Conservation (phyloP, 768 basidiomycete species). For the Naganishia randhawae region DNA sequence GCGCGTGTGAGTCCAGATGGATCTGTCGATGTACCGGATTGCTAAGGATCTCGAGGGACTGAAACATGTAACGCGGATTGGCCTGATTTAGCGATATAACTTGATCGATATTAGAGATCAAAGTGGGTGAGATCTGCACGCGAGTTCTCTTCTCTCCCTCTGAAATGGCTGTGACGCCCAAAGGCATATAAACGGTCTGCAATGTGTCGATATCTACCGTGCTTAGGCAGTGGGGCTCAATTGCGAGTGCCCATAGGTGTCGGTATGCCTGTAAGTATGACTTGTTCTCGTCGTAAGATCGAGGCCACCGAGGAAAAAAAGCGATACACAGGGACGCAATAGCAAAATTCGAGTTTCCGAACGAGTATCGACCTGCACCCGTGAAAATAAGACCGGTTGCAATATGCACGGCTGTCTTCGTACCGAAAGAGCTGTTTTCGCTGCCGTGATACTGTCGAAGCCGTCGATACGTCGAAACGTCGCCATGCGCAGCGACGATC, state of each 20-base stretch:
- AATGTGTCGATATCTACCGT: conserved; percentile 87
- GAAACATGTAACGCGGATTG: conserved; percentile 70
- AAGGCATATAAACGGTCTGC: conserved; percentile 85
- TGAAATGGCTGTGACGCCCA: conserved; percentile 70
- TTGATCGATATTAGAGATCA: conserved; percentile 81
- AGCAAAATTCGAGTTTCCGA: conserved; percentile 86
- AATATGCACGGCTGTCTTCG: conserved; percentile 84
- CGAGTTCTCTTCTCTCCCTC: conserved; percentile 51
- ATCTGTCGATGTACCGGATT: conserved; percentile 74
- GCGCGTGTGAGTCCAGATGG: conserved; percentile 70
- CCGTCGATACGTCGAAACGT: conserved; percentile 79
- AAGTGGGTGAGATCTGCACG: conserved; percentile 72
- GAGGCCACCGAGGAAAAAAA: conserved; percentile 85
- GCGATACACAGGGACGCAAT: conserved; percentile 84
- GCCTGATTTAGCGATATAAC: conserved; percentile 80
- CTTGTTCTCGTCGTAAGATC: conserved; percentile 76
- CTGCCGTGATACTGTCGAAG: conserved; percentile 86
- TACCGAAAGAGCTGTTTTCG: conserved; percentile 61
- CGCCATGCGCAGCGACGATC: conserved; percentile 97
- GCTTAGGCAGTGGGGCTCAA: conserved; percentile 86
- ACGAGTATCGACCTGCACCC: conserved; percentile 83
- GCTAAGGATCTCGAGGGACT: conserved; percentile 54
- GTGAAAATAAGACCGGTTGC: conserved; percentile 88
- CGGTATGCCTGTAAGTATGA: conserved; percentile 86
- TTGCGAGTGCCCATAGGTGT: conserved; percentile 92